Evolutionary conservation across 1,284 basidiomycete genomes (phyloP), one percentile per base, ranked within the genome.

Genomic region (Erythrobasidium hasegawianum): DNA sequence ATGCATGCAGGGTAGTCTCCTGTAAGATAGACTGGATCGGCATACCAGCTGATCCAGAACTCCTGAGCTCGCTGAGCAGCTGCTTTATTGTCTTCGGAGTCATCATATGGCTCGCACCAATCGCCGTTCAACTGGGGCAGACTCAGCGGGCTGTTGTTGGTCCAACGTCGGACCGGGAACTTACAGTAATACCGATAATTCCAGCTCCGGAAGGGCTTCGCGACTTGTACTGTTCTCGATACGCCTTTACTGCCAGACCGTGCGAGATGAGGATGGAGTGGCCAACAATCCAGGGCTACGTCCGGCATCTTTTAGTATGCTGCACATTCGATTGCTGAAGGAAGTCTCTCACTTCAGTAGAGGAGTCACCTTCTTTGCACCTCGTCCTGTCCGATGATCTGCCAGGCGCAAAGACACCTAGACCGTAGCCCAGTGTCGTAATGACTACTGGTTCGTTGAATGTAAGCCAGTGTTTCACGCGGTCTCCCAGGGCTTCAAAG

Each of bases 401-500:
- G 26, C 86, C 85, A n/a, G 85, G 85, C 0, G 86, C 85, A 71
- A 86, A 86, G 2, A 83, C 79, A 26, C 84, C 86, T 49, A 82
- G 20, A 24, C 20, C 59, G 72, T 87, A 85, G 1, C 87, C 87
- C 39, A 87, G 81, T 54, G 84, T 80, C n/a, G 87, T 81, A 60
- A 86, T 79, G 71, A 85, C 85, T 84, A 88, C 0, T n/a, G 67
- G 64, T 72, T 78, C 77, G 69, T 78, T 78, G 70, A 76, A 71
- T 3, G 77, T 78, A 67, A 74, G 74, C 87, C 87, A 89, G 76
- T 87, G 80, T 76, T 87, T 86, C 66, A 89, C 87, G 38, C 86
- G 80, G 76, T 87, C 86, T 8, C 88, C 88, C 71, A 86, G 88
- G 14, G 83, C 80, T 59, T 85, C 80, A 74, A 88, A 90, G 76